Percentiles rank a stretch among this genome's conserved stretches.
Evolutionary conservation across 441 rosid genomes (phyloP).

Genomic region (Aquilaria agallochum): DNA sequence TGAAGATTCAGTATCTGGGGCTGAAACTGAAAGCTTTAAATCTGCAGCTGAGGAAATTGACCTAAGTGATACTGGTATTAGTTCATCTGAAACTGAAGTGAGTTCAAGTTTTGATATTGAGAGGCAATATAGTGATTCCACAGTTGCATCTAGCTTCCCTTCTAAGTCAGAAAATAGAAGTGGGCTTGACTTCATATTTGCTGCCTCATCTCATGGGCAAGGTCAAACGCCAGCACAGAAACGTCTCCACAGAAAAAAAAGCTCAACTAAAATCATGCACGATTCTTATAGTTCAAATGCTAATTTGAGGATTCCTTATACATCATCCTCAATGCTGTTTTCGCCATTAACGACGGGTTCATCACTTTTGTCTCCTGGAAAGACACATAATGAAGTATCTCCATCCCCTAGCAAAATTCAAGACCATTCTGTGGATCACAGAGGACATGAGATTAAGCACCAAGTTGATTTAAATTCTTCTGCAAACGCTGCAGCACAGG

Average conservation of each 20-base stretch:
- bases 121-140: conserved; percentile 44
- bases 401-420: conserved; percentile 29
- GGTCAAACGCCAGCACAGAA: conserved; percentile 36
- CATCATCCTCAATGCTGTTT: conserved; percentile 41
- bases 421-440: conserved; percentile 31
- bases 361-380: conserved; percentile 31
- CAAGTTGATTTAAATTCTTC: conserved; percentile 33
- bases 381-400: conserved; percentile 32
- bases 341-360: conserved; percentile 42
- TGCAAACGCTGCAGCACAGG: conserved; percentile 54
- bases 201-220: conserved; percentile 52
- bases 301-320: conserved; percentile 31
- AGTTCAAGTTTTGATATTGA: conserved; percentile 41
- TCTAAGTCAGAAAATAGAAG: conserved; percentile 31
- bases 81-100: conserved; percentile 65
- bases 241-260: conserved; percentile 46
- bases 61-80: conserved; percentile 35
- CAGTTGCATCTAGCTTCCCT: conserved; percentile 24
- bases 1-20: conserved; percentile 54
- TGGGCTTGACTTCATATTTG: conserved; percentile 68
- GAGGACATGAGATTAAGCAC: conserved; percentile 40
- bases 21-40: conserved; percentile 87
- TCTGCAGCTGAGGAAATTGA: conserved; percentile 82
- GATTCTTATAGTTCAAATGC: conserved; percentile 31
- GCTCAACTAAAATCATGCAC: conserved; percentile 31